phyloP scores from a whole-genome alignment of 2,329 filamentous ascomycete species.

The Xylaria sp. region DNA sequence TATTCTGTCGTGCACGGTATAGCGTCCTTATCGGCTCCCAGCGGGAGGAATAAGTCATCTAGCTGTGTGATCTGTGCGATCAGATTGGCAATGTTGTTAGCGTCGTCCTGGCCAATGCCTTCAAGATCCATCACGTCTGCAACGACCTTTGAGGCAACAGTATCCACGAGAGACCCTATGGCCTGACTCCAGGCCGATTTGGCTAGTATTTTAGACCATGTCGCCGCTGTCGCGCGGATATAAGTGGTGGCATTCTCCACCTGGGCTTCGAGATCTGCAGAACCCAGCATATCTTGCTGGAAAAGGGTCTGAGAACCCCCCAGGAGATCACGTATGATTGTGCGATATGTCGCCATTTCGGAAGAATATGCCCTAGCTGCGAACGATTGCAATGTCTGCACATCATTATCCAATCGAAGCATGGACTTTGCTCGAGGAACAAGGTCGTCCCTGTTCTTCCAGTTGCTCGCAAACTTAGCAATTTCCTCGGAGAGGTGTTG shows the following conservation, averaged over 20 bases:
- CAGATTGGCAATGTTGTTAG: constrained; percentile 54
- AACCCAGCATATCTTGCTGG: constrained; percentile 50
- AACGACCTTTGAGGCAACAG: constrained; percentile 55
- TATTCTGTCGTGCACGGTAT: constrained; percentile 56
- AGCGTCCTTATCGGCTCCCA: constrained; percentile 33
- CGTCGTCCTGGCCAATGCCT: constrained; percentile 58
- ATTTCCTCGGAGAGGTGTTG: constrained; percentile 58
- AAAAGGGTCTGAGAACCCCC: constrained; percentile 57
- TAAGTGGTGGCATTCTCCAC: constrained; percentile 50
- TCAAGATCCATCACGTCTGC: constrained; percentile 57
- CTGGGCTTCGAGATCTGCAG: constrained; percentile 33
- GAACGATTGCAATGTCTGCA: constrained; percentile 54
- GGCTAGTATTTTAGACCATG: constrained; percentile 55
- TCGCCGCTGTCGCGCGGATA: constrained; percentile 48
- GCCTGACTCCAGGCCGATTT: constrained; percentile 60
- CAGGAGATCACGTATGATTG: constrained; percentile 55
- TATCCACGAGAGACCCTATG: constrained; percentile 54
- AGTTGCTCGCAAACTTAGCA: constrained; percentile 42
- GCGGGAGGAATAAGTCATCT: constrained; percentile 54
- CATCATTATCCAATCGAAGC: constrained; percentile 55
- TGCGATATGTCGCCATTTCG: constrained; percentile 57
- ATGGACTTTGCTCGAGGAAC: constrained; percentile 46
- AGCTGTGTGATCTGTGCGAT: constrained; percentile 54
- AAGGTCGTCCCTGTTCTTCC: constrained; percentile 51
- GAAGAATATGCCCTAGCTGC: constrained; percentile 57